Evolutionary conservation across 176 grass and related monocot species (phyloP).

Genomic region (Cenchrus americanus): DNA sequence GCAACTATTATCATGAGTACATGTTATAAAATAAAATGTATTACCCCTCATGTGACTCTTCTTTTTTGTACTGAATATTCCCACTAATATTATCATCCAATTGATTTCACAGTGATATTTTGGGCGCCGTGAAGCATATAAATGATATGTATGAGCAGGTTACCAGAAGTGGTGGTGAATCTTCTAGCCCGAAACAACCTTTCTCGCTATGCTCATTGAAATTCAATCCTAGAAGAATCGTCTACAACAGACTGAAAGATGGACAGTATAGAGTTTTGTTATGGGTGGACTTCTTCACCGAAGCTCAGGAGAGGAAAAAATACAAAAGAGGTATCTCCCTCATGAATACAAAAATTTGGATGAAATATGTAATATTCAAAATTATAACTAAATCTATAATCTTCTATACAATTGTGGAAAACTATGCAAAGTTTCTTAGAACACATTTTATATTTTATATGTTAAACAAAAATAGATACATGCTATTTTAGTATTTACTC

Average conservation of each 20-base stretch:
- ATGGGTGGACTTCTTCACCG: not conserved
- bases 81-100: not conserved
- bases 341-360: not conserved
- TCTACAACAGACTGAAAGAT: not conserved
- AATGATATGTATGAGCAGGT: not conserved
- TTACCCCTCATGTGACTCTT: no score
- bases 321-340: not conserved
- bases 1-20: not conserved
- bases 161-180: not conserved
- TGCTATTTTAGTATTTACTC: no score
- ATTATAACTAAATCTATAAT: no score
- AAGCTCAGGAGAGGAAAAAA: not conserved
- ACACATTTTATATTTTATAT: no score
- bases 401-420: no score
- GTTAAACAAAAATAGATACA: no score
- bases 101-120: not conserved
- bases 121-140: not conserved
- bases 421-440: no score
- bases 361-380: no score
- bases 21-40: no score
- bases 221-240: not conserved
- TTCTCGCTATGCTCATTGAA: not conserved
- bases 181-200: not conserved
- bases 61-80: no score
- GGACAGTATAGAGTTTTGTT: not conserved